These are phyloP conservation scores for Pythium scleroteichum DNA, from an alignment of 352 stramenopile species.

Conservation along the genomic window DNA sequence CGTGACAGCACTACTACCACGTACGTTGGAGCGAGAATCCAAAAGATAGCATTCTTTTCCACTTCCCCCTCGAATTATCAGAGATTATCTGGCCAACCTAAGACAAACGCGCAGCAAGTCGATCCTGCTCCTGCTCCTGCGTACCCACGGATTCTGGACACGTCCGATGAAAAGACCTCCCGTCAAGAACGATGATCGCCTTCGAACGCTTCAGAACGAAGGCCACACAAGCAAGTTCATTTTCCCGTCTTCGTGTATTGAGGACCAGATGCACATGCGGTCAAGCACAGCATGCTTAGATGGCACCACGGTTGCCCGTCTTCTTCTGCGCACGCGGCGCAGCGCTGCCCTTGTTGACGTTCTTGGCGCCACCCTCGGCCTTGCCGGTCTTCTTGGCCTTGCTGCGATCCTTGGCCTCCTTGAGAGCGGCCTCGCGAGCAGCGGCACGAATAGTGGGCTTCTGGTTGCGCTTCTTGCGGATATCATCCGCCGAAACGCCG, in stretches of 20 bases:
- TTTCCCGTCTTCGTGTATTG: constrained; percentile 27
- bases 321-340: constrained; percentile 84
- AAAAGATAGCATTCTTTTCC: constrained; percentile 24
- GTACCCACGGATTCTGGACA: background rate
- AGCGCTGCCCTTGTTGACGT: constrained; percentile 54
- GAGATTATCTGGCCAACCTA: constrained; percentile 36
- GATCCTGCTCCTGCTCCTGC: background rate
- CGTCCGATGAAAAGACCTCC: too few relatives aligned
- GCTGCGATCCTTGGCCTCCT: constrained; percentile 90
- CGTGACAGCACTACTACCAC: too few relatives aligned
- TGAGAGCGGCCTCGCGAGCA: constrained; percentile 90
- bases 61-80: constrained; percentile 40
- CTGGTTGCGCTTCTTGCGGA: constrained; percentile 98
- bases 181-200: too few relatives aligned
- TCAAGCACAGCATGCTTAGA: constrained; percentile 50
- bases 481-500: constrained; percentile 96
- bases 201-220: constrained; percentile 12
- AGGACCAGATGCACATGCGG: constrained; percentile 16
- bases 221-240: constrained; percentile 29
- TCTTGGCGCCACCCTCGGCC: constrained; percentile 61
- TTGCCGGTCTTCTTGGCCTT: constrained; percentile 85
- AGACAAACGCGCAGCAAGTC: constrained; percentile 27
- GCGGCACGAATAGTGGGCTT: constrained; percentile 93
- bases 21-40: too few relatives aligned
- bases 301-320: constrained; percentile 87